These are phyloP conservation scores for Botryosphaeria dothidea DNA, from an alignment of 2,329 filamentous ascomycete species.

Conservation along the genomic window DNA sequence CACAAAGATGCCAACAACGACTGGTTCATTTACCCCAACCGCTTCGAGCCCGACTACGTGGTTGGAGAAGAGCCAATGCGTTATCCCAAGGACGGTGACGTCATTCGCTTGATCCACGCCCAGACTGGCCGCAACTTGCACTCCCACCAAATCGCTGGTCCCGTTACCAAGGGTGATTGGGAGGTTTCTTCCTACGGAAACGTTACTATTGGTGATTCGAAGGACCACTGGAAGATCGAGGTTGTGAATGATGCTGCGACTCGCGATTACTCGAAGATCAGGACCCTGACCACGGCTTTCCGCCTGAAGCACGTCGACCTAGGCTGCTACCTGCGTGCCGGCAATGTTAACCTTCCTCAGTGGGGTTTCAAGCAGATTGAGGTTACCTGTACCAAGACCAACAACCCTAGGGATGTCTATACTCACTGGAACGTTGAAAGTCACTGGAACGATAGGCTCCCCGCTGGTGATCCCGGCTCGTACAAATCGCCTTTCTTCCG, in stretches of 20 bases:
- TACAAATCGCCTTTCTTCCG: conserved; percentile 98
- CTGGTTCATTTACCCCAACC: conserved; percentile 98
- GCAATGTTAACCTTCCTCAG: conserved; percentile 93
- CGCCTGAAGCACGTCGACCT: conserved; percentile 79
- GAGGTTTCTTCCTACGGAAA: conserved; percentile 98
- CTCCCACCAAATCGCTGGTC: conserved; percentile 86
- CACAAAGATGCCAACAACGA: conserved; percentile 99
- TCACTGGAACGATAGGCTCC: conserved; percentile 90
- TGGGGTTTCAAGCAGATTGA: conserved; percentile 99
- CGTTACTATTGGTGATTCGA: conserved; percentile 90
- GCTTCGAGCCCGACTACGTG: conserved; percentile 71
- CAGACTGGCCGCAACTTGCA: conserved; percentile 97
- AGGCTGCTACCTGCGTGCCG: conserved; percentile 91
- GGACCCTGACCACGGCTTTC: conserved; percentile 92
- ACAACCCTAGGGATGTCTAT: conserved; percentile 89
- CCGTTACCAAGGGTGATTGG: conserved; percentile 82
- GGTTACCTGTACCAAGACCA: conserved; percentile 89
- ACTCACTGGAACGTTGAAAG: conserved; percentile 99
- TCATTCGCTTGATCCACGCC: conserved; percentile 86
- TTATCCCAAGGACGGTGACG: conserved; percentile 75
- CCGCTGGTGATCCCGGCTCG: conserved; percentile 81
- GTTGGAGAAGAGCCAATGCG: conserved; percentile 67
- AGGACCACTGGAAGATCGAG: conserved; percentile 96
- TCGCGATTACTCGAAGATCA: conserved; percentile 77
- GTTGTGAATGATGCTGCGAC: conserved; percentile 88